phyloP scores from a whole-genome alignment of 192 early-diverging fungal genomes.

The Coemansia sp. region DNA sequence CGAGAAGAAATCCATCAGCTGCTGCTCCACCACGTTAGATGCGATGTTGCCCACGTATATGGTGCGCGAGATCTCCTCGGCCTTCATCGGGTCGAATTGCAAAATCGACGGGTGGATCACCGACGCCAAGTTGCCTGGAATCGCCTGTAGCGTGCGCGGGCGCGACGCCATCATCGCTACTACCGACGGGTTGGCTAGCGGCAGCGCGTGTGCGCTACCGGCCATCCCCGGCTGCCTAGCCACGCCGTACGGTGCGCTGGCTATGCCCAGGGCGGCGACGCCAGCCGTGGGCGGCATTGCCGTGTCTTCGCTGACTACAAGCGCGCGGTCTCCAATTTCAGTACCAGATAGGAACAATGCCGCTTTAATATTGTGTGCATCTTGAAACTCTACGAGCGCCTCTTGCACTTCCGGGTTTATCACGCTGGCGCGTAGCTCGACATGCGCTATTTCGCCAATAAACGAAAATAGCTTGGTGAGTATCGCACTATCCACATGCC shows the following conservation, averaged over 20 bases:
- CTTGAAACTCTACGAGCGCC: constrained; percentile 63
- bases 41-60: constrained; percentile 78
- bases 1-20: constrained; percentile 65
- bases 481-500: constrained; percentile 60
- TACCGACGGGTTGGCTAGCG: constrained; percentile 46
- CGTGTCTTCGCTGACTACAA: constrained; percentile 56
- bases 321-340: constrained; percentile 66
- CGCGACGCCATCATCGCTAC: constrained; percentile 43
- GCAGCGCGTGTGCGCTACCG: constrained; percentile 17
- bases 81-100: constrained; percentile 66
- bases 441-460: constrained; percentile 57
- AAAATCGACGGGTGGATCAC: constrained; percentile 58
- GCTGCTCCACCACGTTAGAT: constrained; percentile 57
- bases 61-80: constrained; percentile 78
- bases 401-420: constrained; percentile 63
- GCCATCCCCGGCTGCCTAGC: background rate
- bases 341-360: constrained; percentile 71
- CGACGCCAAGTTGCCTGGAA: constrained; percentile 42
- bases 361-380: constrained; percentile 47
- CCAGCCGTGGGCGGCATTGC: background rate
- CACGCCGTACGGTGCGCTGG: background rate
- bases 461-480: constrained; percentile 62
- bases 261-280: background rate
- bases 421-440: constrained; percentile 20
- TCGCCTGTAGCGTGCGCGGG: constrained; percentile 25